phyloP scores from a whole-genome alignment of 148 eudicot species.

The Gaultheria prostrata region DNA sequence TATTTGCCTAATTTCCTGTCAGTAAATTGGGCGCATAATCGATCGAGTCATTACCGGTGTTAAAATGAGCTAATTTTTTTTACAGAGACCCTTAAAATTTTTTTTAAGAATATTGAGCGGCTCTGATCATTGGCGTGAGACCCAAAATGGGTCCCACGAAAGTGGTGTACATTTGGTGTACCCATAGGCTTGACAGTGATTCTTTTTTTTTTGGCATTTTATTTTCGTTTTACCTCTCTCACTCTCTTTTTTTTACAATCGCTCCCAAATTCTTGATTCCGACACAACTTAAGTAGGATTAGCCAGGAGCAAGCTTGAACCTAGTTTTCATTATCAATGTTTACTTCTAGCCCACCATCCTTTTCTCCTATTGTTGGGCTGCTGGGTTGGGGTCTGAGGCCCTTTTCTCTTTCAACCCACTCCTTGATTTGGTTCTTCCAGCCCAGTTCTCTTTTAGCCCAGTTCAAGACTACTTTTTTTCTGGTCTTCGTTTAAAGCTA shows the following conservation, averaged over 20 bases:
- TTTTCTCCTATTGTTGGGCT: neutral
- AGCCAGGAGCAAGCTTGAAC: neutral
- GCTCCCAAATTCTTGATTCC: neutral
- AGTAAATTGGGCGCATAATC: no score
- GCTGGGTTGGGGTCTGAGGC: neutral
- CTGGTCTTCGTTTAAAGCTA: neutral
- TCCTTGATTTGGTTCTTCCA: neutral
- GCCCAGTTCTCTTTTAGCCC: neutral
- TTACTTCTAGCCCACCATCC: neutral
- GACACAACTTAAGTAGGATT: neutral
- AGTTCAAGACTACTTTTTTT: neutral
- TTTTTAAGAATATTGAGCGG: no score
- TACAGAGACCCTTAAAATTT: no score
- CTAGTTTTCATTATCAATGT: neutral
- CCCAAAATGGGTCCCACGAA: no score
- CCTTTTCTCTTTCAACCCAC: neutral
- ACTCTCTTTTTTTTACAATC: neutral
- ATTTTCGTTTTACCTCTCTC: no score
- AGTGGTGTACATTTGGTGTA: neutral
- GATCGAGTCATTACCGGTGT: no score
- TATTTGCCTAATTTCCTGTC: no score
- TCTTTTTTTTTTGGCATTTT: neutral
- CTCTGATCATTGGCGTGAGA: no score
- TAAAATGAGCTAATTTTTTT: no score
- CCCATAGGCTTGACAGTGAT: no score